Conservation (phyloP, 2,329 filamentous ascomycete genomes). For the Bimuria novae-zelandiae region DNA sequence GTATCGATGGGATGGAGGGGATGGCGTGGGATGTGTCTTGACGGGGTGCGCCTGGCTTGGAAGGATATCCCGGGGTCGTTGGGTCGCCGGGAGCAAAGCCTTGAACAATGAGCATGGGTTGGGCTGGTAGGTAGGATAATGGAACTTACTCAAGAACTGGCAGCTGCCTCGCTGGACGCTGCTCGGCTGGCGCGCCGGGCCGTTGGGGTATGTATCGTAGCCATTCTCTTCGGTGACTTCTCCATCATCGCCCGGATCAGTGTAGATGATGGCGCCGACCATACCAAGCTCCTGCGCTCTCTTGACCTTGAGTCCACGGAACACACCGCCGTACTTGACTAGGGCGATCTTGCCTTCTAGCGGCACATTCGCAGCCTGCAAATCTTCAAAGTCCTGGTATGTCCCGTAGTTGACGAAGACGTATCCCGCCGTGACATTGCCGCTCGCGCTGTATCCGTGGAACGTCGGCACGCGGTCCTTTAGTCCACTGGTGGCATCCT, state of each 20-base stretch:
- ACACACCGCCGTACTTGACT: constrained; percentile 82
- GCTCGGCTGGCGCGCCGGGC: constrained; percentile 84
- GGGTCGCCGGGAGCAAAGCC: constrained; percentile 71
- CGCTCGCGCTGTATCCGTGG: constrained; percentile 90
- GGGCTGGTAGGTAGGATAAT: too few species aligned
- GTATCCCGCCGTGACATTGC: constrained; percentile 85
- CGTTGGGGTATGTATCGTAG: constrained; percentile 77
- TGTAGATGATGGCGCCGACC: constrained; percentile 83
- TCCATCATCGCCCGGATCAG: constrained; percentile 87
- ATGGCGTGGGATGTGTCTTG: constrained; percentile 70
- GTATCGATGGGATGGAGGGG: constrained; percentile 86
- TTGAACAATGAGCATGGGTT: constrained; percentile 34
- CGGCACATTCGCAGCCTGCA: constrained; percentile 73
- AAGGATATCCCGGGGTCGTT: constrained; percentile 91
- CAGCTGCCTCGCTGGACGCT: constrained; percentile 89
- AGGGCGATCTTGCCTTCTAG: constrained; percentile 86
- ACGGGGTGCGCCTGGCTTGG: constrained; percentile 83
- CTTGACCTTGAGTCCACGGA: constrained; percentile 91
- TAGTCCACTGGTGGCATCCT: constrained; percentile 78
- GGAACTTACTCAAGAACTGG: constrained; percentile 58
- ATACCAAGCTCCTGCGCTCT: constrained; percentile 89
- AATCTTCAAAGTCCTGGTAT: constrained; percentile 81
- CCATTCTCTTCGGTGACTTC: constrained; percentile 81
- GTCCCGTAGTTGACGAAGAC: constrained; percentile 94
- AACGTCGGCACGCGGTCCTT: constrained; percentile 81